Base-by-base conservation (phyloP, 306 rosid species). In the Fragaria ananassa region DNA sequence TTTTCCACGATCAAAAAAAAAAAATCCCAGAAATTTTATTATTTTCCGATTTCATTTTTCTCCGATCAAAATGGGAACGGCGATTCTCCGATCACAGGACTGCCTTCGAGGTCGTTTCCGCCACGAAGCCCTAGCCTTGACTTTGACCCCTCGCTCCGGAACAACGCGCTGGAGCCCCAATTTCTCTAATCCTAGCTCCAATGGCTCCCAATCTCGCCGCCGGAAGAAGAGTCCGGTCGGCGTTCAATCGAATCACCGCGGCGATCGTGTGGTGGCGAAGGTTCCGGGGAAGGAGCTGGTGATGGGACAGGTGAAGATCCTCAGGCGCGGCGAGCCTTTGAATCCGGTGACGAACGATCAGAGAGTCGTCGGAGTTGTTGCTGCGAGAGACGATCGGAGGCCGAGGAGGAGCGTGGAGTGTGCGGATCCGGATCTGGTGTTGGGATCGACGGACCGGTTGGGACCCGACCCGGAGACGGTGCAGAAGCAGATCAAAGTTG, bases 251-350 rank as follows among this genome's bases (percentile, higher is more conserved):
- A 67, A 63, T 6, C 76, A 21, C 11, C 78, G 78, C 3, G 10
- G 37, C 3, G 81, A 76, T 31, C 68, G 79, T 13, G 11, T 34
- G 76, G 81, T 29, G 56, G 82, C 74, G 45, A 87, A 78, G 46
- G 10, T 42, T 31, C 74, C 86, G 2, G 51, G 81, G 2, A 39
- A 44, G 42, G 86, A 71, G 4, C 76, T 90, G 68, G 87, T 86
- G 31, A 83, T 86, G 88, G 97, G 93, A 15, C 83, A 91, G 58
- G 93, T 90, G 37, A 88, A 85, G 88, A 93, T 93, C 79, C 90
- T 93, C n/a, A 90, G 85, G 85, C 88, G 98, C 42, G 94, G 97
- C 15, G 97, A 88, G 80, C 54, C 50, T 44, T 83, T 86, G 86
- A 68, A 31, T 39, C 53, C 47, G 41, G 29, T 75, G 45, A 81